Evolutionary conservation across 1,284 basidiomycete species (phyloP).

Genomic region (Boletus mariae): DNA sequence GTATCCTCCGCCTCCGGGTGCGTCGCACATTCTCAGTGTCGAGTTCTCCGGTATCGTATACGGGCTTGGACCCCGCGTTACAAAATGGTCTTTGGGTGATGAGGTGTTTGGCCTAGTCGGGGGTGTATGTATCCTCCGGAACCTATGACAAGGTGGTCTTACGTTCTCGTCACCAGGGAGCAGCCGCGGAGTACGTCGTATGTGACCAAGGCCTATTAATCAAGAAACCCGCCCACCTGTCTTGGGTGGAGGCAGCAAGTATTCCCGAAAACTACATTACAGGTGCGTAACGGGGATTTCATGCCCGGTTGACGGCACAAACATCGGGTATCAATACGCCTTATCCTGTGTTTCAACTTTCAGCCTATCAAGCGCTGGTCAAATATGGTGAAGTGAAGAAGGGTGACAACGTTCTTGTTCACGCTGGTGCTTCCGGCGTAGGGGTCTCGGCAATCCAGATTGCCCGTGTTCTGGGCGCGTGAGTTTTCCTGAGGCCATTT

Average conservation of each 20-base stretch:
- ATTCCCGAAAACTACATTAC: conserved; percentile 88
- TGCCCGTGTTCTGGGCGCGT: conserved; percentile 74
- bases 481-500: conserved; percentile 31
- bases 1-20: conserved; percentile 79
- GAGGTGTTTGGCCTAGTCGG: conserved; percentile 83
- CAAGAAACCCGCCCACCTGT: conserved; percentile 71
- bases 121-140: conserved; percentile 44
- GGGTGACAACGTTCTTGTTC: conserved; percentile 80
- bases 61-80: conserved; percentile 53
- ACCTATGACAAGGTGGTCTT: conserved; percentile 6
- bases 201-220: conserved; percentile 69
- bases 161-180: conserved; percentile 53
- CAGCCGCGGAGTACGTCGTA: conserved; percentile 87
- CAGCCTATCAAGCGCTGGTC: conserved; percentile 79
- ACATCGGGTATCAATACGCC: conserved; percentile 1
- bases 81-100: conserved; percentile 69
- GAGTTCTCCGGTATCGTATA: conserved; percentile 83
- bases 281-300: conserved; percentile 42
- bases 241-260: conserved; percentile 81
- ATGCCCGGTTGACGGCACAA: conserved; percentile 6
- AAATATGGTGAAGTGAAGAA: conserved; percentile 65
- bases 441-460: conserved; percentile 91
- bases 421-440: conserved; percentile 89
- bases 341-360: conserved; percentile 26
- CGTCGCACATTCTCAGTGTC: conserved; percentile 81